A percentile compares a stretch with the other conserved stretches of the same genome.
These are phyloP conservation scores for Didymella glomerata DNA, from an alignment of 2,329 filamentous ascomycete genomes.

Conservation along the genomic window DNA sequence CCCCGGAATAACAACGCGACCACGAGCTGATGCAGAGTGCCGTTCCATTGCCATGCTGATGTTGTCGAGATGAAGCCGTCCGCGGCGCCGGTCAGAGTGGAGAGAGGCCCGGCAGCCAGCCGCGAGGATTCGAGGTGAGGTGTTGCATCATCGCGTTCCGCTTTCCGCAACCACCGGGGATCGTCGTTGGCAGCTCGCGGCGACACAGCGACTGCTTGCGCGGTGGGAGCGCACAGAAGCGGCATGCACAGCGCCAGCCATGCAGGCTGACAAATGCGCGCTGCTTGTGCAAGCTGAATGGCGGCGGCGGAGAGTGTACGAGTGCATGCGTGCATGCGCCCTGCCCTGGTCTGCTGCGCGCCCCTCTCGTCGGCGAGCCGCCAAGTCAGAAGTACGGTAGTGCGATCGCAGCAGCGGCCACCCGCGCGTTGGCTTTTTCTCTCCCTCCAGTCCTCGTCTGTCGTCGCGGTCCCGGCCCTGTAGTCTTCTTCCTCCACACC, in stretches of 20 bases:
- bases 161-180: not conserved
- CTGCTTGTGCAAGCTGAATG: not conserved
- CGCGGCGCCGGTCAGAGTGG: not conserved
- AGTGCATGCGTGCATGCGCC: not conserved
- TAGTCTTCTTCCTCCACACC: not conserved
- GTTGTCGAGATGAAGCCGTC: no score
- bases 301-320: not conserved
- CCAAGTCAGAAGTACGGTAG: slow-evolving; percentile 6
- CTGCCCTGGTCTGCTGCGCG: not conserved
- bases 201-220: slow-evolving; percentile 1
- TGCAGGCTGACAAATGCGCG: not conserved
- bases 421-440: slow-evolving; percentile 14
- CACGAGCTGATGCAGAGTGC: not conserved
- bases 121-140: slow-evolving; percentile 1
- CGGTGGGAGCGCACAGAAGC: not conserved
- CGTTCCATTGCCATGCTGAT: no score
- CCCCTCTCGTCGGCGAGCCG: slow-evolving; percentile 9
- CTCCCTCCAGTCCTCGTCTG: slow-evolving; percentile 5
- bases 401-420: slow-evolving; percentile 13
- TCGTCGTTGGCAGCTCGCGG: not conserved
- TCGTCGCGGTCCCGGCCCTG: not conserved
- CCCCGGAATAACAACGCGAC: not conserved
- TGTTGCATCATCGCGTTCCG: slow-evolving; percentile 15
- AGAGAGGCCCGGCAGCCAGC: not conserved
- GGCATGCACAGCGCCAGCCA: not conserved